phyloP scores from a whole-genome alignment of 2,329 filamentous ascomycete genomes.

The Claviceps sorghi region DNA sequence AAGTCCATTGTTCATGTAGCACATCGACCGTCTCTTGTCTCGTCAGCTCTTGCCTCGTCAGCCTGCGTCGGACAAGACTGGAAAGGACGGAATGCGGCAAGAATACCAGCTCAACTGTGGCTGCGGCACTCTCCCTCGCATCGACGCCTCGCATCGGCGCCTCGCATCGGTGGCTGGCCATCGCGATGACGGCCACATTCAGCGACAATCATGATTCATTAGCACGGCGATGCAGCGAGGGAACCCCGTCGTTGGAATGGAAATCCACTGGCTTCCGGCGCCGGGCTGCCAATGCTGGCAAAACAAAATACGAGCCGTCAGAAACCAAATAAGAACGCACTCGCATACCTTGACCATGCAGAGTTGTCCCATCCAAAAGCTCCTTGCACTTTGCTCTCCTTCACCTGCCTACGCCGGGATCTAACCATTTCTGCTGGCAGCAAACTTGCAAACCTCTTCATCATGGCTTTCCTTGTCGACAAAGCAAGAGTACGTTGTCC shows the following conservation, averaged over 20 bases:
- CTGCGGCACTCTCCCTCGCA: no score
- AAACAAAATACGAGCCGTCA: no score
- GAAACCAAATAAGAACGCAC: background rate
- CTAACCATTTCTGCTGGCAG: background rate
- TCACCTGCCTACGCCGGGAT: background rate
- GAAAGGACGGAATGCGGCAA: background rate
- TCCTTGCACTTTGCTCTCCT: no score
- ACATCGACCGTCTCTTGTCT: no score
- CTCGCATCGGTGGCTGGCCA: no score
- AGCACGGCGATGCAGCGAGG: background rate
- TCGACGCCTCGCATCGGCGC: no score
- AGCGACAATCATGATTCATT: constrained; percentile 1
- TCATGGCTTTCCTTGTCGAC: background rate
- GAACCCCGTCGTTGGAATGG: background rate
- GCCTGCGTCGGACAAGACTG: no score
- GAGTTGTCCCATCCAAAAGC: no score
- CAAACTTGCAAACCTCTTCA: background rate
- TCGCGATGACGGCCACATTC: background rate
- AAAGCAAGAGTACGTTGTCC: background rate
- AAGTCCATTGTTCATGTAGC: no score
- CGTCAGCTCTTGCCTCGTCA: no score
- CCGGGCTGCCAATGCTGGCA: no score
- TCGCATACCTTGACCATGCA: background rate
- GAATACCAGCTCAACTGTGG: no score
- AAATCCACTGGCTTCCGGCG: background rate